Evolutionary conservation across 225 moss, liverwort and hornwort genomes (phyloP).

Genomic region (Takakia lepidozioides): DNA sequence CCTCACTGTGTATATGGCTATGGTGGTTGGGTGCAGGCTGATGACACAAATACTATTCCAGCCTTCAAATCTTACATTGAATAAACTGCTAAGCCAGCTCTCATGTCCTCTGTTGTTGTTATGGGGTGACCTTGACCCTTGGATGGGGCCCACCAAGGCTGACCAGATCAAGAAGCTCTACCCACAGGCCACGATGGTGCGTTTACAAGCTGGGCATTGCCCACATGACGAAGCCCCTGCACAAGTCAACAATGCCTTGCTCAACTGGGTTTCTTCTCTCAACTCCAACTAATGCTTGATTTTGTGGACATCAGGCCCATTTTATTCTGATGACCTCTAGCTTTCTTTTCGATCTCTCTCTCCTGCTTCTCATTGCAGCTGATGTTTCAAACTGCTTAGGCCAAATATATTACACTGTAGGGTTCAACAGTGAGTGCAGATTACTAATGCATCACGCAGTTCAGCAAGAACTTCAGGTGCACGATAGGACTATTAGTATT

Average conservation of each 20-base stretch:
- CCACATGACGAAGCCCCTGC: conserved; percentile 71
- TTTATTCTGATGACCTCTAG: too few species aligned
- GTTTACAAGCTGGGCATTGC: conserved; percentile 67
- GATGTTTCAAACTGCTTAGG: too few species aligned
- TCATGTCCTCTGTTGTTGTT: conserved; percentile 61
- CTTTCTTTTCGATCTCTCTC: too few species aligned
- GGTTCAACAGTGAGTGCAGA: too few species aligned
- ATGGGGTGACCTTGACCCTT: conserved; percentile 74
- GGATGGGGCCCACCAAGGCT: conserved; percentile 75
- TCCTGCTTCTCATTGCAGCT: too few species aligned
- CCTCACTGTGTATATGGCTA: too few species aligned
- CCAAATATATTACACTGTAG: too few species aligned
- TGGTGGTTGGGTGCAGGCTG: conserved; percentile 26
- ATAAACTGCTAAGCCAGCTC: conserved; percentile 51
- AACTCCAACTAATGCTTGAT: too few species aligned
- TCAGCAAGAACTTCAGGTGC: too few species aligned
- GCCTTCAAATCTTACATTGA: conserved; percentile 39
- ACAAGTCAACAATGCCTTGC: conserved; percentile 51
- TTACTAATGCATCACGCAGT: too few species aligned
- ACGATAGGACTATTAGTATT: too few species aligned
- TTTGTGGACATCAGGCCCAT: too few species aligned
- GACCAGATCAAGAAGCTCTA: conserved; percentile 57
- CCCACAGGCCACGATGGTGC: conserved; percentile 55
- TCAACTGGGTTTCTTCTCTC: conserved; percentile 30
- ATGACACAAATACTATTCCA: conserved; percentile 69